Evolutionary conservation across 75 land plant species (phyloP), one percentile per base, ranked within the genome.

Genomic region (Cryptomeria japonica): DNA sequence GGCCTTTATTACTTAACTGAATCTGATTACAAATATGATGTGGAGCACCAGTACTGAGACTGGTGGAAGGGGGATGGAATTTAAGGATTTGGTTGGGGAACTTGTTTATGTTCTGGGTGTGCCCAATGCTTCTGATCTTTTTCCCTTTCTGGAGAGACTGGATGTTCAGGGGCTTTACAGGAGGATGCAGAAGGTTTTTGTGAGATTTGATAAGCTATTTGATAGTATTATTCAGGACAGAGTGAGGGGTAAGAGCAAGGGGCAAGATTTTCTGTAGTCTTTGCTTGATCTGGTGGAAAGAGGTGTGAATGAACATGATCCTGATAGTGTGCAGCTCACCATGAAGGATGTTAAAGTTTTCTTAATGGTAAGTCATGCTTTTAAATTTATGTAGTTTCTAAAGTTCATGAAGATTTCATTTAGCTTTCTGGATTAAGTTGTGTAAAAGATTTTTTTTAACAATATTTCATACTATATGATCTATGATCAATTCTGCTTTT

Each of bases 81-180:
- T 90, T 42, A 68, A 85, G 84, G 80, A 49, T 77, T 31, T 89
- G 79, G 87, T 87, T 19, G 44, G 72, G 1, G 88, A 90, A 32
- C 25, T 88, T 32, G 85, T 86, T 13, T 85, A 85, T 36, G 12
- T 92, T 34, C 14, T 90, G 64, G 91, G 90, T 15, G 32, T 6
- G 55, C 90, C 91, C 11, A 90, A 92, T 44, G 12, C 90, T 13
- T 90, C 90, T 1, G 94, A 92, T 64, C 85, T 89, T 5, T 90
- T 92, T 31, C 91, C 93, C 10, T 28, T 15, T 18, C 19, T 92
- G 37, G 88, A 75, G 25, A 56, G 91, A 84, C 73, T 90, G 13
- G 94, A 93, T 87, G 3, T 93, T 42, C 94, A 92, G 83, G 89
- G 91, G 5, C 11, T 92, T 25, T 75, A 86, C 86, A 84, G 76